Base-by-base conservation (phyloP, 495 filamentous ascomycete genomes). In the Rhypophila decipiens region DNA sequence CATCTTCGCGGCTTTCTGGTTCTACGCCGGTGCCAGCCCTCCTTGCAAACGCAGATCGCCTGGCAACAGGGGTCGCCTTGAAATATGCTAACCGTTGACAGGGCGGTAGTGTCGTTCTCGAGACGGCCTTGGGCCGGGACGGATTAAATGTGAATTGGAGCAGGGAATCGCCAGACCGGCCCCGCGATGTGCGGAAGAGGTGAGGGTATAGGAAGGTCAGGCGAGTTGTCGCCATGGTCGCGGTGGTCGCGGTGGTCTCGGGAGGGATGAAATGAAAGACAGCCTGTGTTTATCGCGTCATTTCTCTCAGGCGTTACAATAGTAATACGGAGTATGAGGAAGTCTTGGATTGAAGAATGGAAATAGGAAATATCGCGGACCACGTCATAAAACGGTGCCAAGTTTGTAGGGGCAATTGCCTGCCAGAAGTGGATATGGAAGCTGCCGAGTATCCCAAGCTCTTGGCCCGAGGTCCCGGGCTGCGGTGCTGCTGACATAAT, bases 121-220 rank as follows among this genome's bases (percentile, higher is more conserved):
- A n/a, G 8, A 42, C 33, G 18, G 47, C 46, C 61, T 61, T 36
- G 58, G 20, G 39, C 5, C 51, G 62, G 36, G 42, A 47, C 12
- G 49, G 39, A 11, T 18, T 35, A 21, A 52, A 53, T 27, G 40
- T 46, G 31, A 48, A 34, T n/a, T 50, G 53, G 19, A 53, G 59
- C 9, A 58, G 61, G 39, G 56, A 62, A 41, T 71, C 73, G 59
- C 46, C 53, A 50, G 60, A 57, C 38, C 67, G 67, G 33, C 56
- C 61, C 15, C 56, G 56, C 8, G 38, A 18, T 17, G 59, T 52
- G 37, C 70, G 65, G 67, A 82, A 84, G 39, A 87, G 65, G 52
- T 85, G 79, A 29, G 86, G 85, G 55, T 89, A 90, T 13, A 90
- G 74, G 56, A 90, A 89, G 3, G 79, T 80, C 24, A 91, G 72